Base-by-base conservation (phyloP, 768 basidiomycete species). In the Tricholoma bakamatsutake region DNA sequence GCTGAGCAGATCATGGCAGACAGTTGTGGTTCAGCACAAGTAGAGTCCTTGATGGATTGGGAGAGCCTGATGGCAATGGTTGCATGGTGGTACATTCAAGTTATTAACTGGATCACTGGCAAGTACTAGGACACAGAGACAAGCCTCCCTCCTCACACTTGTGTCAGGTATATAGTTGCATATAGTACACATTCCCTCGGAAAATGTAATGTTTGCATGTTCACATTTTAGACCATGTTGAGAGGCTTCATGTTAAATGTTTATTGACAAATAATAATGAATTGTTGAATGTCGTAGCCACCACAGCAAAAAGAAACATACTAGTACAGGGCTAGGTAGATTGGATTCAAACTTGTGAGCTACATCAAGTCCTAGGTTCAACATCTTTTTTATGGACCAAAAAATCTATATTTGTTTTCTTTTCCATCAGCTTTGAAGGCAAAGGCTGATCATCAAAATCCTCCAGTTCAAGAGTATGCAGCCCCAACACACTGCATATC, bases 11-110 rank as follows among this genome's bases (percentile, higher is more conserved):
- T 80, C 7, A 80, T 88, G 72, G 89, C 88, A 0, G 89, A 90
- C 62, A 88, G 89, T 0, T 88, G 87, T 67, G 88, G 89, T 0
- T 88, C 1, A 90, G 87, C 62, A 76, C 74, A 79, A 10, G 70
- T 85, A 0, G 59, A 65, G 12, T 73, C 78, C 0, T 64, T 92
- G 3, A 74, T 80, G 48, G 66, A 78, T 2, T 88, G 86, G 86
- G 63, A 66, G 0, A 71, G 73, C 0, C 73, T 74, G 0, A 53
- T 76, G 28, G 73, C 79, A 0, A 78, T 80, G 75, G 39, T 73
- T 1, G 59, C 73, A n/a, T 72, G 89, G 0, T 83, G 78, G 75
- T 24, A 24, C 21, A 24, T 24, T 24, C 21, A 24, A 24, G 21
- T 24, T 24, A 24, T 24, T 24, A 24, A 65, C 74, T 31, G 75